These are phyloP conservation scores for Lichtheimia ramosa DNA, from an alignment of 371 early-diverging fungal genomes.

Conservation along the genomic window DNA sequence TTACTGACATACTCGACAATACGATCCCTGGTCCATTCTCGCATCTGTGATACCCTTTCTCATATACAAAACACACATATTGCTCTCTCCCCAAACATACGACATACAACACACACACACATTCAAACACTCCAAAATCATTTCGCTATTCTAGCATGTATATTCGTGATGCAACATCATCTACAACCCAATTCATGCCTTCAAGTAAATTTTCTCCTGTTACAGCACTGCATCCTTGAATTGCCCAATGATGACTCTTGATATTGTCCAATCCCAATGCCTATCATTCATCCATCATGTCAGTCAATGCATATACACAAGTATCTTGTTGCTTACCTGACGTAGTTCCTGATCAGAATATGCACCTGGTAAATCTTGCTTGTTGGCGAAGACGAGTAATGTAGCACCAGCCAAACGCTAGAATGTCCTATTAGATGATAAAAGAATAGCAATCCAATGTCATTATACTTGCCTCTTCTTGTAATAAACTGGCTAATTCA, in stretches of 20 bases:
- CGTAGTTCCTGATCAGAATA: slow-evolving; percentile 72
- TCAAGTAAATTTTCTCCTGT: slow-evolving; percentile 83
- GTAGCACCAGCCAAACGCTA: slow-evolving; percentile 74
- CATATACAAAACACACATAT: slow-evolving; percentile 1
- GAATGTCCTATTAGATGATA: not conserved
- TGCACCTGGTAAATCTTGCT: slow-evolving; percentile 93
- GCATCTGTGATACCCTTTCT: slow-evolving; percentile 16
- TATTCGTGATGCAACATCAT: slow-evolving; percentile 88
- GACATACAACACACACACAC: not conserved
- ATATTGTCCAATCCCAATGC: slow-evolving; percentile 73
- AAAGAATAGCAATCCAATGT: not conserved
- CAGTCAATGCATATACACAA: no score
- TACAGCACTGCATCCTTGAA: slow-evolving; percentile 88
- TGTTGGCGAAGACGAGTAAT: slow-evolving; percentile 92
- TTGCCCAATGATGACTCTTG: slow-evolving; percentile 90
- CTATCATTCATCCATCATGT: slow-evolving; percentile 24
- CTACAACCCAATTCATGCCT: slow-evolving; percentile 94
- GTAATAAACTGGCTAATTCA: slow-evolving; percentile 78
- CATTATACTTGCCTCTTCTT: slow-evolving; percentile 64
- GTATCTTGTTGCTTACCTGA: slow-evolving; percentile 34
- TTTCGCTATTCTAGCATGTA: slow-evolving; percentile 61
- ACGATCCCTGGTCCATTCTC: slow-evolving; percentile 25
- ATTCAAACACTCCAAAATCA: not conserved
- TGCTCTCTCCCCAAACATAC: not conserved
- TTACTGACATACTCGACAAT: slow-evolving; percentile 23